Evolutionary conservation across 106 monocot species (phyloP), one percentile per base, ranked within the genome.

Genomic region (Acorus gramineus): DNA sequence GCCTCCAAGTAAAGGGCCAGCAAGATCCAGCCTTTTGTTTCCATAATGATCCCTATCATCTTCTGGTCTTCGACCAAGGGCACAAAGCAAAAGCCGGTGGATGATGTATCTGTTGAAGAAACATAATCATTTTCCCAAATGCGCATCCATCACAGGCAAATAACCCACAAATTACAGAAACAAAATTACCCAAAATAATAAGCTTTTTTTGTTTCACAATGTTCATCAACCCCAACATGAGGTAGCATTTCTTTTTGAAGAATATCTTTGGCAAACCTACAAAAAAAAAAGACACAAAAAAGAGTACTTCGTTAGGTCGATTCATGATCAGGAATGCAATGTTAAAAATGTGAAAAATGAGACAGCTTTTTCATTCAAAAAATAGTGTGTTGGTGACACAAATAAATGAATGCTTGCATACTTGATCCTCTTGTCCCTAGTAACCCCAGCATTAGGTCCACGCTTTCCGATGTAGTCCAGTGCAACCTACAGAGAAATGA

Each of bases 11-110:
- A 98, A 75, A 68, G 96, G 96, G 73, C 96, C 96, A 70, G 96
- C 96, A 75, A 98, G 85, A 58, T 98, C 96, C 62, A 98, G 80
- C 47, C 96, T 83, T 74, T 98, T 98, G 65, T 98, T 98, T 48
- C 96, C 96, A 85, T 98, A 98, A 76, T 98, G 96, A 74, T 98
- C 96, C 59, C 96, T 80, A 68, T 98, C 96, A 85, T 98, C 96
- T 79, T 98, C 96, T 43, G 85, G 88, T 67, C 96, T 82, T 47
- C 96, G 87, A 10, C 96, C 91, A 69, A 98, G 79, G 2, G 96
- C 96, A 71, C 96, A 98, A 8, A 98, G 62, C 70, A 98, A 69
- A 53, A 98, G 85, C 46, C 96, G 78, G 57, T 98, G 96, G 67
- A 98, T 98, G 60, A 98, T 91, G 61, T 98, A 98, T 14, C 96